Percentiles rank a stretch among this genome's conserved stretches.
phyloP scores from a whole-genome alignment of 2,329 filamentous ascomycete species.

The Chrysoporthe puriensis region DNA sequence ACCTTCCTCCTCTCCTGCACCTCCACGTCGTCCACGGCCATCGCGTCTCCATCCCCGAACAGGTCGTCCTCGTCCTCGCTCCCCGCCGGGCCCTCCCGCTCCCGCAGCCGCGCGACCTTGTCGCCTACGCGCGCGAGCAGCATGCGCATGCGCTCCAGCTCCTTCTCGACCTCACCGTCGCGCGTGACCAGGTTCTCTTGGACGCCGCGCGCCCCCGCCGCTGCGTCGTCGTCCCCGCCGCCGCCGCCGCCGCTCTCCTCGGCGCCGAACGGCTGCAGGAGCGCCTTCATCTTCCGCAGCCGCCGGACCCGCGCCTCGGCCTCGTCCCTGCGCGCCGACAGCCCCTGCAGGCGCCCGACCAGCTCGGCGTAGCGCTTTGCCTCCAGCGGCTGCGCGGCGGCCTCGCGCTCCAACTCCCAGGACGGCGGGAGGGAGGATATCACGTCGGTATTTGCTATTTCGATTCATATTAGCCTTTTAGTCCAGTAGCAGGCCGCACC shows the following conservation, averaged over 20 bases:
- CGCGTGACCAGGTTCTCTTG: constrained; percentile 71
- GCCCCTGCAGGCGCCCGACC: constrained; percentile 51
- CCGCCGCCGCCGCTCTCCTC: constrained; percentile 18
- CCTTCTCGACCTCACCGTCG: constrained; percentile 66
- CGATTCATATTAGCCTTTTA: neutral
- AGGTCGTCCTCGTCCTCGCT: constrained; percentile 9
- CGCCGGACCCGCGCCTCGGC: constrained; percentile 44
- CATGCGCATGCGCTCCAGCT: constrained; percentile 68
- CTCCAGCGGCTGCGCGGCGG: constrained; percentile 47
- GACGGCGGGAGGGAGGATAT: constrained; percentile 51
- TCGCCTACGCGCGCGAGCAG: constrained; percentile 63
- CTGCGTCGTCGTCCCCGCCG: neutral
- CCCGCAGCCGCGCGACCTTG: constrained; percentile 49
- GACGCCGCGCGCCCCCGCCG: constrained; percentile 42
- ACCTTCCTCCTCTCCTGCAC: constrained; percentile 48
- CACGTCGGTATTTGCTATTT: constrained; percentile 44
- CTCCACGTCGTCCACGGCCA: constrained; percentile 41
- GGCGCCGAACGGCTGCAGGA: constrained; percentile 53
- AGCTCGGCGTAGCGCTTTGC: constrained; percentile 56
- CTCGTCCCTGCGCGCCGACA: constrained; percentile 50
- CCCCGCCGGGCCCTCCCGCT: constrained; percentile 19
- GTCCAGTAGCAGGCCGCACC: neutral
- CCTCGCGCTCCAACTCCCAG: constrained; percentile 49
- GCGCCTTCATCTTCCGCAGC: constrained; percentile 51
- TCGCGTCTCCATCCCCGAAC: constrained; percentile 32